These are phyloP conservation scores for Apiotrichum porosum DNA, from an alignment of 1,284 basidiomycete genomes.

Conservation along the genomic window DNA sequence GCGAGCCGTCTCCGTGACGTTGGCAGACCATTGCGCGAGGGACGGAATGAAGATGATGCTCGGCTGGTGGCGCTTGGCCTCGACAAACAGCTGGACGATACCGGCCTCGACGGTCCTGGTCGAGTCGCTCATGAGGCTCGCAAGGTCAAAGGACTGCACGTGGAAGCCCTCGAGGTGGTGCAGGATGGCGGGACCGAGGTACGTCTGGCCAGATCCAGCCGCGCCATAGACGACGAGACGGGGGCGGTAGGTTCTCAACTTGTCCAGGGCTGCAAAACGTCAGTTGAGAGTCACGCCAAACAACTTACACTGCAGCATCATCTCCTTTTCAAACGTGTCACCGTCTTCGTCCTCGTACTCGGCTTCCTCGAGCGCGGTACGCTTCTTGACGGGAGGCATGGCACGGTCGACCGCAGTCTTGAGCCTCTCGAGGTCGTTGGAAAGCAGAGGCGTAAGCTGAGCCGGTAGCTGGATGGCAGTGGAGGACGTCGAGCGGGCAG, in stretches of 20 bases:
- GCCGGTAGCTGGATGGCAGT: constrained; percentile 76
- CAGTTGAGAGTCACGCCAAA: background rate
- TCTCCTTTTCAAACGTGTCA: constrained; percentile 71
- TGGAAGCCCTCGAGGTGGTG: constrained; percentile 96
- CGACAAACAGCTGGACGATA: constrained; percentile 92
- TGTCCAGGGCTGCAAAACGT: constrained; percentile 80
- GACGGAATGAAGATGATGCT: constrained; percentile 94
- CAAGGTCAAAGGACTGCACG: constrained; percentile 88
- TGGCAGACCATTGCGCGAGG: constrained; percentile 75
- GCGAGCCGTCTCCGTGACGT: constrained; percentile 77
- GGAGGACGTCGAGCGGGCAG: constrained; percentile 82
- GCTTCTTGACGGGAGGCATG: constrained; percentile 67
- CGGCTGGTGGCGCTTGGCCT: constrained; percentile 95
- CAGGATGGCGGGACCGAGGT: constrained; percentile 82
- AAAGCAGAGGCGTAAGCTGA: constrained; percentile 79
- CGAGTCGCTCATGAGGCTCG: constrained; percentile 82
- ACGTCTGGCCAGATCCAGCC: constrained; percentile 82
- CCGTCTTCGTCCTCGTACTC: constrained; percentile 75
- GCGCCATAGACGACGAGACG: constrained; percentile 79
- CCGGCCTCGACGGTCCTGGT: constrained; percentile 87
- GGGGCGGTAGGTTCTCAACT: constrained; percentile 83
- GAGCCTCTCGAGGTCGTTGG: constrained; percentile 63
- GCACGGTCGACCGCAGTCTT: constrained; percentile 65
- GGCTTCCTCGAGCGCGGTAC: constrained; percentile 85
- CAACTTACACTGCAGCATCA: constrained; percentile 74